Evolutionary conservation across 2,329 filamentous ascomycete species (phyloP).

Genomic region (Fusarium stilboides): DNA sequence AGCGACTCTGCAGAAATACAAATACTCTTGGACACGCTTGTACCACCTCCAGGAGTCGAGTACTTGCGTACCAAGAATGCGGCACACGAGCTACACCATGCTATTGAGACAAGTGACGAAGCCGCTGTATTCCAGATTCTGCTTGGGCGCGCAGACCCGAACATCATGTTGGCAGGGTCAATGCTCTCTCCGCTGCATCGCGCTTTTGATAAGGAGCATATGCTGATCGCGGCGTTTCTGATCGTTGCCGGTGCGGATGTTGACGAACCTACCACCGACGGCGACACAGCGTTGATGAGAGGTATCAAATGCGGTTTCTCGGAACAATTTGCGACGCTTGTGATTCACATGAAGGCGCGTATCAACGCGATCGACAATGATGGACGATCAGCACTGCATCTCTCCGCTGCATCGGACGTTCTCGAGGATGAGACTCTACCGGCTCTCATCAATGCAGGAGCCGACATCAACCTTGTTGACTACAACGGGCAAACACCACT

Average conservation of each 20-base stretch:
- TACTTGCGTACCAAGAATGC: constrained; percentile 43
- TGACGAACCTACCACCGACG: constrained; percentile 49
- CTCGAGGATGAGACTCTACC: constrained; percentile 49
- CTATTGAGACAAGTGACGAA: constrained; percentile 47
- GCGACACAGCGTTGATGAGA: constrained; percentile 49
- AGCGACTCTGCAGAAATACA: constrained; percentile 51
- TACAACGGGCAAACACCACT: constrained; percentile 48
- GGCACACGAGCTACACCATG: constrained; percentile 46
- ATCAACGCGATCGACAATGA: constrained; percentile 47
- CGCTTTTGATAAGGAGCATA: constrained; percentile 47
- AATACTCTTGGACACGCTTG: constrained; percentile 48
- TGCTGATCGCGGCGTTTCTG: constrained; percentile 49
- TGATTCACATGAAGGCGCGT: constrained; percentile 45
- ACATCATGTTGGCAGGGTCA: constrained; percentile 47
- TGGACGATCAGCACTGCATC: constrained; percentile 47
- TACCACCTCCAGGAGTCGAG: constrained; percentile 41
- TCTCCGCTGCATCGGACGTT: constrained; percentile 49
- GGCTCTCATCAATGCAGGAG: constrained; percentile 45
- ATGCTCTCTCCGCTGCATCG: constrained; percentile 50
- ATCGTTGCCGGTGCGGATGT: constrained; percentile 50
- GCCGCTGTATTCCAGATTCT: constrained; percentile 47
- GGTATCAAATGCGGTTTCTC: constrained; percentile 50
- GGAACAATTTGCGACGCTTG: constrained; percentile 49
- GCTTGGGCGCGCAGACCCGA: constrained; percentile 46
- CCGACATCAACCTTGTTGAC: constrained; percentile 46